These are phyloP conservation scores for Penicillium lividum DNA, from an alignment of 495 filamentous ascomycete genomes.

Conservation along the genomic window DNA sequence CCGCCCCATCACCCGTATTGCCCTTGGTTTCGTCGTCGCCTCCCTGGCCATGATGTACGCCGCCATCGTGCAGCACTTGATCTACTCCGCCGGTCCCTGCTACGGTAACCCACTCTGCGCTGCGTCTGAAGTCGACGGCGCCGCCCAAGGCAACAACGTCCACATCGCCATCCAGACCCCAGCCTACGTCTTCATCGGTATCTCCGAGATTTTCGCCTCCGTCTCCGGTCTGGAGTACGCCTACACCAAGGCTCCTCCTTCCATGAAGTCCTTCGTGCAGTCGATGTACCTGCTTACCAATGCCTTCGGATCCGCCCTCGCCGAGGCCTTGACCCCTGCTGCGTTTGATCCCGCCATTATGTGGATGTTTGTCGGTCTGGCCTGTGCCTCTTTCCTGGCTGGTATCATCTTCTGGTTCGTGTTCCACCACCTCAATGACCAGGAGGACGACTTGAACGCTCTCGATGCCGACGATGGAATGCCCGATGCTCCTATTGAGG, in stretches of 20 bases:
- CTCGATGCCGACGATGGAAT: slow-evolving; percentile 40
- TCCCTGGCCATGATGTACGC: slow-evolving; percentile 65
- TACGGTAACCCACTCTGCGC: slow-evolving; percentile 39
- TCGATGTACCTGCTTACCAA: slow-evolving; percentile 72
- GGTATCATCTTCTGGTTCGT: slow-evolving; percentile 47
- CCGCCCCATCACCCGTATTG: slow-evolving; percentile 73
- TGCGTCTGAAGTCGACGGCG: slow-evolving; percentile 34
- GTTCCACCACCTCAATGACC: slow-evolving; percentile 45
- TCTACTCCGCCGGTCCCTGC: slow-evolving; percentile 62
- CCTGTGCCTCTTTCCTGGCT: slow-evolving; percentile 44
- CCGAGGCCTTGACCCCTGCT: slow-evolving; percentile 67
- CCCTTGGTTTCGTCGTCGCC: slow-evolving; percentile 67
- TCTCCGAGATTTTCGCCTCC: slow-evolving; percentile 74
- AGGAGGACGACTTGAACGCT: slow-evolving; percentile 51
- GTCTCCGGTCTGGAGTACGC: slow-evolving; percentile 75
- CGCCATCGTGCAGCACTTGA: slow-evolving; percentile 70
- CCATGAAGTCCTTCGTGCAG: slow-evolving; percentile 80
- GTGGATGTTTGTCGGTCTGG: slow-evolving; percentile 67
- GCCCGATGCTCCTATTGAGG: slow-evolving; percentile 19
- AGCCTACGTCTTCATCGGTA: slow-evolving; percentile 68
- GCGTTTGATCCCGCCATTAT: slow-evolving; percentile 70
- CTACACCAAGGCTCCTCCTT: slow-evolving; percentile 79
- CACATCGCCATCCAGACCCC: slow-evolving; percentile 70
- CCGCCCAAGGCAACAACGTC: slow-evolving; percentile 46
- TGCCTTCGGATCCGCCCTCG: slow-evolving; percentile 70